These are phyloP conservation scores for Cytospora mali DNA, from an alignment of 2,329 filamentous ascomycete species.

Conservation along the genomic window DNA sequence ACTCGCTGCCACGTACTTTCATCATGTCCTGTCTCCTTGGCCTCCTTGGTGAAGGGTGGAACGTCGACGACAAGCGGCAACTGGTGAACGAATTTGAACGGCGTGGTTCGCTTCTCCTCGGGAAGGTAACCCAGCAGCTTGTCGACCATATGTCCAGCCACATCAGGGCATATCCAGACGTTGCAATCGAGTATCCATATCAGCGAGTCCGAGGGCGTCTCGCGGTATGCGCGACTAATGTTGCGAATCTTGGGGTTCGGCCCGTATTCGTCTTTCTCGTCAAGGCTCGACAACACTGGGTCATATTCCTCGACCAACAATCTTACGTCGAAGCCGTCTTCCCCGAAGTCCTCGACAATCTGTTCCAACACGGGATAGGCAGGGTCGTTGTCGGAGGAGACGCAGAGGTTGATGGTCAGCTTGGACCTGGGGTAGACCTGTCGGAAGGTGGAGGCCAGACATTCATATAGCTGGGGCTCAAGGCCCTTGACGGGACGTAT, in stretches of 20 bases:
- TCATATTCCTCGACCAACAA: constrained; percentile 85
- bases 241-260: constrained; percentile 99
- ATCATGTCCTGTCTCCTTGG: background rate
- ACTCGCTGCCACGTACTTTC: background rate
- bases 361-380: constrained; percentile 74
- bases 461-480: constrained; percentile 89
- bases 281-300: constrained; percentile 61
- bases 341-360: constrained; percentile 68
- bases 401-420: constrained; percentile 79
- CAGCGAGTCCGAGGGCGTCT: constrained; percentile 77
- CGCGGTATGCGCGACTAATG: constrained; percentile 88
- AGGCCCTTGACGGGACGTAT: constrained; percentile 93
- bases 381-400: constrained; percentile 74
- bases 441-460: constrained; percentile 80
- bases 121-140: constrained; percentile 70
- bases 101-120: constrained; percentile 50
- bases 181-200: constrained; percentile 98
- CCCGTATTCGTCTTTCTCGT: constrained; percentile 64
- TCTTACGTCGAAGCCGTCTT: constrained; percentile 65
- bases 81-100: constrained; percentile 94
- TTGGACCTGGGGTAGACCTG: constrained; percentile 79
- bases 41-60: constrained; percentile 38
- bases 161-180: constrained; percentile 82
- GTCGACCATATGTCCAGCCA: constrained; percentile 86
- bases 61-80: constrained; percentile 87